phyloP scores from a whole-genome alignment of 805 yeast genomes.

The Spathaspora arborariae region DNA sequence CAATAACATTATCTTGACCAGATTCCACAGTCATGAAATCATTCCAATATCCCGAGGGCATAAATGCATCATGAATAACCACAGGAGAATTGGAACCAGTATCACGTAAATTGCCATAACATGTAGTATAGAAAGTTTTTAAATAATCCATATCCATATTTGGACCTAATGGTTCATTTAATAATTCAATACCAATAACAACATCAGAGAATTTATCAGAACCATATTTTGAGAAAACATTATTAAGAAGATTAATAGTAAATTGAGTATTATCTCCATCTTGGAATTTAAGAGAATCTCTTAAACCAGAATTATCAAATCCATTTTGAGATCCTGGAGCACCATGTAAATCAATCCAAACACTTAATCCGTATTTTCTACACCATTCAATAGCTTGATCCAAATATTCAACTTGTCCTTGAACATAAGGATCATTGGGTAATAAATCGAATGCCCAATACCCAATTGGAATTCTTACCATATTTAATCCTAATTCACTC shows the following conservation, averaged over 20 bases:
- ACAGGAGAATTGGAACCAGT: slow-evolving; percentile 50
- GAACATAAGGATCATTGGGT: slow-evolving; percentile 77
- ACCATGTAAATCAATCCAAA: slow-evolving; percentile 92
- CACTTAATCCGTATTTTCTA: slow-evolving; percentile 55
- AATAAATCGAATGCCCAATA: slow-evolving; percentile 82
- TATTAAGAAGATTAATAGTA: slow-evolving; percentile 53
- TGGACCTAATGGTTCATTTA: slow-evolving; percentile 89
- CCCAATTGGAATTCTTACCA: slow-evolving; percentile 88
- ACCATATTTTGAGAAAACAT: slow-evolving; percentile 63
- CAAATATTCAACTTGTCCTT: slow-evolving; percentile 71
- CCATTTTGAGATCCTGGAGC: slow-evolving; percentile 98
- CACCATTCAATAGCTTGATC: slow-evolving; percentile 82
- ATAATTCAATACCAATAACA: slow-evolving; percentile 76
- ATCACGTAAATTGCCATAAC: slow-evolving; percentile 61
- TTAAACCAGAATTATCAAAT: slow-evolving; percentile 86
- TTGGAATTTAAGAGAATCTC: slow-evolving; percentile 62
- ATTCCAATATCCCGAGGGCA: slow-evolving; percentile 60
- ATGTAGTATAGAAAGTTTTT: slow-evolving; percentile 56
- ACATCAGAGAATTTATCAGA: slow-evolving; percentile 58
- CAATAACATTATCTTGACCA: slow-evolving; percentile 51
- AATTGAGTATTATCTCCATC: slow-evolving; percentile 47
- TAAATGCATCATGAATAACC: slow-evolving; percentile 82
- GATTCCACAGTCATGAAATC: slow-evolving; percentile 37
- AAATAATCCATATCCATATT: slow-evolving; percentile 55
- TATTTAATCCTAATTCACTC: slow-evolving; percentile 62